Evolutionary conservation across 192 early-diverging fungal genomes (phyloP), one percentile per base, ranked within the genome.

Genomic region (Phycomyces nitens): DNA sequence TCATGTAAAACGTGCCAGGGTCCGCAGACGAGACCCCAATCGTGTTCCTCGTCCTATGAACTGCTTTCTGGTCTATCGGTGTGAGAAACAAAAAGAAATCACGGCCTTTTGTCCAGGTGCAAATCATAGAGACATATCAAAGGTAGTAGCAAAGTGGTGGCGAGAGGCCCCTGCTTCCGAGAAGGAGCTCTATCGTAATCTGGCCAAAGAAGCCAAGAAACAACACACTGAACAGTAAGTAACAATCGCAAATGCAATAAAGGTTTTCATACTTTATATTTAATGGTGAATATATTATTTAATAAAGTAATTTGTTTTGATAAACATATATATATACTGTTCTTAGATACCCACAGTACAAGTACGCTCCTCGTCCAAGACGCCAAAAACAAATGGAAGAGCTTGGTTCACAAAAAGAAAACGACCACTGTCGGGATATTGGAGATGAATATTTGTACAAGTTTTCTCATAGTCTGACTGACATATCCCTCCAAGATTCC

Each of bases 1-100:
- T 24, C 53, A 29, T 7, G 23, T 3, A 2, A 22, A 21, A 54
- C 53, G 53, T 24, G 5, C 53, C 12, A 12, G 53, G 5, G 21
- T 18, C 6, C 47, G 60, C 34, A 2, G 27, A 34, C 44, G 60
- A 26, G 15, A 53, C 18, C 60, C 39, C 6, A 39, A 5, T 21
- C 14, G 18, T 52, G 34, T 38, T 52, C 60, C 60, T 38, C 60
- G 83, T 15, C 86, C 86, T 40, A 77, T 77, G 52, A 87, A 87
- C 56, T 86, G 82, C 50, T 87, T 87, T 52, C 80, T 87, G 80
- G 74, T 77, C 16, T 87, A 83, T 63, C 82, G 86, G 49, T 72
- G 73, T 43, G 76, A 85, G 39, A 75, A 86, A 56, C 73, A 81
- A 52, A 75, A 78, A 18, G 70, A 78, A 65, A 77, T 85, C 24